phyloP scores from a whole-genome alignment of 2,329 filamentous ascomycete genomes.

The Sporothrix pseudoabietina region DNA sequence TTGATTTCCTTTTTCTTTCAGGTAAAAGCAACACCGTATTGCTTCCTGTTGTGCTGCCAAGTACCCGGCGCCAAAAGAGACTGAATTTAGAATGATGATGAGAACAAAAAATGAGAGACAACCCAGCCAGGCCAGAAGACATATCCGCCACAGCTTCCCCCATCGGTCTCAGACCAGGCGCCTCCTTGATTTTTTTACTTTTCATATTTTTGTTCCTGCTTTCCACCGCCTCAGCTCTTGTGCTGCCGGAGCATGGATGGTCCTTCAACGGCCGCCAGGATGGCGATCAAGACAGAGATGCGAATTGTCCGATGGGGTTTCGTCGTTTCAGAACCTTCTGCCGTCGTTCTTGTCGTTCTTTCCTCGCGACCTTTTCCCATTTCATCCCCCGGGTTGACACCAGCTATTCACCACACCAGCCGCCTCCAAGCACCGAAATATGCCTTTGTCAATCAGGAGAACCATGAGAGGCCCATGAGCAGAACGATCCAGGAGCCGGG shows the following conservation, averaged over 20 bases:
- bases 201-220: not conserved
- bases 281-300: conserved; percentile 18
- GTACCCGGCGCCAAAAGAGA: not conserved
- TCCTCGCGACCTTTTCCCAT: no score
- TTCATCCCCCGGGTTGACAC: not conserved
- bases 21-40: not conserved
- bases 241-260: conserved; percentile 14
- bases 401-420: conserved; percentile 1
- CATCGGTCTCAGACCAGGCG: not conserved
- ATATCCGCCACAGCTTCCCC: not conserved
- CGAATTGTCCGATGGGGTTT: conserved; percentile 12
- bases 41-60: not conserved
- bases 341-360: conserved; percentile 1
- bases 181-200: not conserved
- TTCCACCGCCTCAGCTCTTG: not conserved
- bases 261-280: conserved; percentile 2
- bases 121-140: not conserved
- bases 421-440: not conserved
- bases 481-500: not conserved
- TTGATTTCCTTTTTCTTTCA: not conserved
- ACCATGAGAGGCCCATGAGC: not conserved
- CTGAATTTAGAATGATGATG: not conserved
- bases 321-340: conserved; percentile 16
- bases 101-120: not conserved
- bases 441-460: not conserved